Evolutionary conservation across 805 yeast species (phyloP).

Genomic region (Candida germanica): DNA sequence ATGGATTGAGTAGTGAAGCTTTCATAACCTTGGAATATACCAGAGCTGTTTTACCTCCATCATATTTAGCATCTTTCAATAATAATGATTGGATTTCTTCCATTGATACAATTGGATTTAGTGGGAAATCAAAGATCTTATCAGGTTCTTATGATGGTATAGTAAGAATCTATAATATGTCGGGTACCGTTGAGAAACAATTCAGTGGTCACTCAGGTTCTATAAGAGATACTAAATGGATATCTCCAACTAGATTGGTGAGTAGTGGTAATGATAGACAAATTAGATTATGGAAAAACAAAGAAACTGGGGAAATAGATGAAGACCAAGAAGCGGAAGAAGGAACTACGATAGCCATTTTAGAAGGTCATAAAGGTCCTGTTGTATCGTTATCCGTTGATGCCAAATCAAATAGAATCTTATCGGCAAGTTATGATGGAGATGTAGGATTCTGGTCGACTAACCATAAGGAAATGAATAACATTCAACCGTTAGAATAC

Average conservation of each 20-base stretch:
- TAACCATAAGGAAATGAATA: slow-evolving; percentile 73
- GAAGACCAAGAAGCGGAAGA: slow-evolving; percentile 42
- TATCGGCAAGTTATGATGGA: slow-evolving; percentile 83
- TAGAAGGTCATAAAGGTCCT: slow-evolving; percentile 88
- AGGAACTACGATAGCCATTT: slow-evolving; percentile 77
- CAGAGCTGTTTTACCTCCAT: slow-evolving; percentile 91
- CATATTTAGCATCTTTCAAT: slow-evolving; percentile 78
- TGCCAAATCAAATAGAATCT: slow-evolving; percentile 51
- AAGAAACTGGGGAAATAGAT: slow-evolving; percentile 32
- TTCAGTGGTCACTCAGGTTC: slow-evolving; percentile 87
- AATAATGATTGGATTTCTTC: slow-evolving; percentile 97
- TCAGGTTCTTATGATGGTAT: slow-evolving; percentile 95
- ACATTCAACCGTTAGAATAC: slow-evolving; percentile 46
- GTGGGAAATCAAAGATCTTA: slow-evolving; percentile 54
- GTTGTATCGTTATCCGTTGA: slow-evolving; percentile 74
- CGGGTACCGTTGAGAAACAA: slow-evolving; percentile 78
- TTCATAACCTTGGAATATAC: slow-evolving; percentile 83
- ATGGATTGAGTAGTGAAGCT: slow-evolving; percentile 82
- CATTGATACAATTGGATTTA: slow-evolving; percentile 48
- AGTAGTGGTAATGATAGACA: slow-evolving; percentile 89
- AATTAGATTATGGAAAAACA: slow-evolving; percentile 81
- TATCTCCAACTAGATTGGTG: slow-evolving; percentile 69
- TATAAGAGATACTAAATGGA: slow-evolving; percentile 77
- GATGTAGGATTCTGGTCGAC: slow-evolving; percentile 88
- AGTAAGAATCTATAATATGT: slow-evolving; percentile 80